A percentile compares a stretch with the other conserved stretches of the same genome.
These are phyloP conservation scores for Laguncularia racemosa DNA, from an alignment of 345 rosid genomes.

Conservation along the genomic window DNA sequence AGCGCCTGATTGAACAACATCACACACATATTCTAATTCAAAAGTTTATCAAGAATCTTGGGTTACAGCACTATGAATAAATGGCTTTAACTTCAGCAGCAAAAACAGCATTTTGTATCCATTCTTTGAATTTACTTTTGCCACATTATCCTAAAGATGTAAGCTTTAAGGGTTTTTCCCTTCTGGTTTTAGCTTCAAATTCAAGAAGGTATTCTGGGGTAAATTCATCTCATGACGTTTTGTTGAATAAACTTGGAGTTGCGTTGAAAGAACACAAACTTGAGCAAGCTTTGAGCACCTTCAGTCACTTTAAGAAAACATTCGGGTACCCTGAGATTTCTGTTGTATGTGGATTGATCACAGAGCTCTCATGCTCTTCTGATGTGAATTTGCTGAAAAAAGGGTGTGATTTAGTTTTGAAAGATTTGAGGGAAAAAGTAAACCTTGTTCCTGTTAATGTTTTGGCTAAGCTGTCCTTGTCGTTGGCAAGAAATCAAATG, in stretches of 20 bases:
- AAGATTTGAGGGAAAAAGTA: constrained; percentile 35
- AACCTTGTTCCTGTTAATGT: constrained; percentile 25
- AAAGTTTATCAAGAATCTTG: too few relatives aligned
- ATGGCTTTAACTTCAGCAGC: too few relatives aligned
- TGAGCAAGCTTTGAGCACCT: constrained; percentile 63
- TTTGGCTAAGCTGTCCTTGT: constrained; percentile 44
- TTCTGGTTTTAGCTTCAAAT: not conserved
- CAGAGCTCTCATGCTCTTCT: constrained; percentile 55
- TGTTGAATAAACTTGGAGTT: constrained; percentile 53
- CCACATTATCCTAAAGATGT: too few relatives aligned
- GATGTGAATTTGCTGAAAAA: constrained; percentile 46
- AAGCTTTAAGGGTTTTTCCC: too few relatives aligned
- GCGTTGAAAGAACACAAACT: constrained; percentile 36
- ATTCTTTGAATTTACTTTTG: too few relatives aligned
- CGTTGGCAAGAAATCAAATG: constrained; percentile 69
- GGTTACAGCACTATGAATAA: too few relatives aligned
- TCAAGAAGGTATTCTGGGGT: constrained; percentile 37
- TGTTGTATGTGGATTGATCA: constrained; percentile 35
- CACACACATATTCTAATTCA: too few relatives aligned
- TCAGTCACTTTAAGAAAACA: constrained; percentile 47
- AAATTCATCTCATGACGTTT: constrained; percentile 35
- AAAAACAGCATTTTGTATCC: too few relatives aligned
- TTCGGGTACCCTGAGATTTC: constrained; percentile 45
- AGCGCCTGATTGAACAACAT: too few relatives aligned
- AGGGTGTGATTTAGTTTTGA: constrained; percentile 42